Evolutionary conservation across 352 stramenopile genomes (phyloP).

Genomic region (Detonula confervacea): DNA sequence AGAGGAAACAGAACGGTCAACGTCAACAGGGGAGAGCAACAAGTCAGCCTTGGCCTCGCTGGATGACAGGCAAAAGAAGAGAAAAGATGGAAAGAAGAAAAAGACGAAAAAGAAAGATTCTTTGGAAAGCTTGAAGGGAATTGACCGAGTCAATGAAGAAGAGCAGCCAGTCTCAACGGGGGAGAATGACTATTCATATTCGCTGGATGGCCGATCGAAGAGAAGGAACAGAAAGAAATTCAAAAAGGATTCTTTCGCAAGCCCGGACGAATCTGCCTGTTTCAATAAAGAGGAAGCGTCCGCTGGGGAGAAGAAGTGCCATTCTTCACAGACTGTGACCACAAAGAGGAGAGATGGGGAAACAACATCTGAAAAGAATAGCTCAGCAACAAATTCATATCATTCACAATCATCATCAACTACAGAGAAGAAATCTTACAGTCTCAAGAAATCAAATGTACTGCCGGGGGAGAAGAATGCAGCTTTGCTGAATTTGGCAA

Average conservation of each 20-base stretch:
- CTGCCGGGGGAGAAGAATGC: neutral
- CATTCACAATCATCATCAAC: neutral
- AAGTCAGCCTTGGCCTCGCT: neutral
- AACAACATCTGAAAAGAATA: neutral
- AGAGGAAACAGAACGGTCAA: conserved; percentile 7
- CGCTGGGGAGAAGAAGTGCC: too few relatives aligned
- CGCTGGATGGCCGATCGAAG: neutral
- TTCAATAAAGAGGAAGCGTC: too few relatives aligned
- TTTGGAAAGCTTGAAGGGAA: too few relatives aligned
- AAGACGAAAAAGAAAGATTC: too few relatives aligned
- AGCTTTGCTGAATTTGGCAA: neutral
- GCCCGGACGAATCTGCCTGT: too few relatives aligned
- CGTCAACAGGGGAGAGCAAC: neutral
- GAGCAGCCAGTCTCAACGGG: too few relatives aligned
- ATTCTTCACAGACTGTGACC: too few relatives aligned
- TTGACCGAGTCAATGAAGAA: too few relatives aligned
- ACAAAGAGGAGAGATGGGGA: too few relatives aligned
- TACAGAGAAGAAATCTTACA: too few relatives aligned
- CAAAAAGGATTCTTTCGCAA: neutral
- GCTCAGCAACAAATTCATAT: neutral
- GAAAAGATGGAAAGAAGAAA: neutral
- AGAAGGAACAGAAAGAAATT: neutral
- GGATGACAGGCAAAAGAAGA: neutral
- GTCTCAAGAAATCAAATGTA: neutral
- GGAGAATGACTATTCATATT: neutral